Evolutionary conservation across 371 early-diverging fungal species (phyloP).

Genomic region (Apophysomyces sp.): DNA sequence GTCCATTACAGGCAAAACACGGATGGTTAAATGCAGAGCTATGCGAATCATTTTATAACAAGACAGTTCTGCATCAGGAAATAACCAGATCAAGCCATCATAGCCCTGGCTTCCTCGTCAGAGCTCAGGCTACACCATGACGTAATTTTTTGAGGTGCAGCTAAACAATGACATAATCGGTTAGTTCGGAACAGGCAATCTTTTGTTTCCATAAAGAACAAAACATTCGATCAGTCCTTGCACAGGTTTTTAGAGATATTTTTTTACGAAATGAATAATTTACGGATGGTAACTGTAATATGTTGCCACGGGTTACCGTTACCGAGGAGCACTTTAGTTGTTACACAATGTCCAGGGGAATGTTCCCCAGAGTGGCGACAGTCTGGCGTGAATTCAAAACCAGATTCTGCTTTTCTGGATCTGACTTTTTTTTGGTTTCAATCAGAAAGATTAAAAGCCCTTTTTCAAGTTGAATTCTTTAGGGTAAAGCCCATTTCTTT

Average conservation of each 20-base stretch:
- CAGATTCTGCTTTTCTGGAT: slow-evolving; percentile 1
- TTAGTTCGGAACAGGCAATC: neutral
- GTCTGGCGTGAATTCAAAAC: neutral
- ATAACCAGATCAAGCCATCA: neutral
- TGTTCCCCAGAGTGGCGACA: neutral
- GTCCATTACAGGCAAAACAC: too few relatives aligned
- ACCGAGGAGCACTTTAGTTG: neutral
- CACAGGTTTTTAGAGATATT: neutral
- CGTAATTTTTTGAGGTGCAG: neutral
- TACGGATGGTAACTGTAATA: neutral
- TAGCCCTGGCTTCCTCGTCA: neutral
- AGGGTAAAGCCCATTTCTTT: neutral
- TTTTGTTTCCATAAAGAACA: neutral
- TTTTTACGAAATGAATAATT: too few relatives aligned
- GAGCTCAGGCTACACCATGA: neutral
- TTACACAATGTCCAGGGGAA: neutral
- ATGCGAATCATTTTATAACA: too few relatives aligned
- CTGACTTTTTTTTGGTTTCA: slow-evolving; percentile 2
- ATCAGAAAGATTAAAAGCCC: neutral
- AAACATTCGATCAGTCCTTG: neutral
- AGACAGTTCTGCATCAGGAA: too few relatives aligned
- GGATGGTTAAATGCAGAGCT: too few relatives aligned
- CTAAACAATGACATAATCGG: slow-evolving; percentile 1
- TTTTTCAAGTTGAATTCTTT: neutral
- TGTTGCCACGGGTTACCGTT: neutral